A percentile compares a stretch with the other conserved stretches of the same genome.
phyloP scores from a whole-genome alignment of 2,329 filamentous ascomycete genomes.

The Epicoccum nigrum region DNA sequence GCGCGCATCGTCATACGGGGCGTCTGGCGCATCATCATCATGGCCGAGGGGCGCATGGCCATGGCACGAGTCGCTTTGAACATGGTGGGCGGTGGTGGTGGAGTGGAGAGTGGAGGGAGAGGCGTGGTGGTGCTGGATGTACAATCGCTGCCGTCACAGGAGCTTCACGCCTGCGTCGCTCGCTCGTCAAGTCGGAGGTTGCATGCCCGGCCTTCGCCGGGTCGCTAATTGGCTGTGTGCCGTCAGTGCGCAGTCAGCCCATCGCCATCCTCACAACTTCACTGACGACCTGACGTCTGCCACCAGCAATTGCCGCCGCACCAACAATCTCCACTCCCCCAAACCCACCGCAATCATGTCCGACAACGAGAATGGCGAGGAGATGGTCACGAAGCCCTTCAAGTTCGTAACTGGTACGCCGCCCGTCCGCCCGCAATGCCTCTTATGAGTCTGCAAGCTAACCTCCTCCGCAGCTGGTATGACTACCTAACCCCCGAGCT shows the following conservation, averaged over 20 bases:
- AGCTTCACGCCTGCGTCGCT: slow-evolving; percentile 26
- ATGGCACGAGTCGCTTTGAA: slow-evolving; percentile 48
- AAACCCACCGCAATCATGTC: slow-evolving; percentile 75
- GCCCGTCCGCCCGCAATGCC: slow-evolving; percentile 18
- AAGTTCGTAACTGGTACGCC: slow-evolving; percentile 98
- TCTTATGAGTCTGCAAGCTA: slow-evolving; percentile 33
- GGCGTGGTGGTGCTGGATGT: slow-evolving; percentile 28
- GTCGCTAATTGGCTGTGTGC: slow-evolving; percentile 40
- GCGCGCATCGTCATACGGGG: slow-evolving; percentile 48
- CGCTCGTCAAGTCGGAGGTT: slow-evolving; percentile 30
- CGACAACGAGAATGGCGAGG: slow-evolving; percentile 66
- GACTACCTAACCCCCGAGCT: slow-evolving; percentile 28
- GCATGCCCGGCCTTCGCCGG: slow-evolving; percentile 38
- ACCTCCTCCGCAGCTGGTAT: slow-evolving; percentile 49
- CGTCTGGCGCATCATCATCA: slow-evolving; percentile 47
- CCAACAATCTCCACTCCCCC: slow-evolving; percentile 24
- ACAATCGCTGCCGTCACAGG: slow-evolving; percentile 40
- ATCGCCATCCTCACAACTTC: slow-evolving; percentile 39
- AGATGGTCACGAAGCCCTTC: slow-evolving; percentile 97
- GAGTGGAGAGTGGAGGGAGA: slow-evolving; percentile 32
- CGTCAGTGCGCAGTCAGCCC: slow-evolving; percentile 45
- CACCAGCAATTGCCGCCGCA: slow-evolving; percentile 40
- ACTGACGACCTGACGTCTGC: slow-evolving; percentile 36
- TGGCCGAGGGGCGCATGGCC: slow-evolving; percentile 51
- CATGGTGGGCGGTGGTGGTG: slow-evolving; percentile 30